These are phyloP conservation scores for Nannochloropsis salina DNA, from an alignment of 108 stramenopile species.

Conservation along the genomic window DNA sequence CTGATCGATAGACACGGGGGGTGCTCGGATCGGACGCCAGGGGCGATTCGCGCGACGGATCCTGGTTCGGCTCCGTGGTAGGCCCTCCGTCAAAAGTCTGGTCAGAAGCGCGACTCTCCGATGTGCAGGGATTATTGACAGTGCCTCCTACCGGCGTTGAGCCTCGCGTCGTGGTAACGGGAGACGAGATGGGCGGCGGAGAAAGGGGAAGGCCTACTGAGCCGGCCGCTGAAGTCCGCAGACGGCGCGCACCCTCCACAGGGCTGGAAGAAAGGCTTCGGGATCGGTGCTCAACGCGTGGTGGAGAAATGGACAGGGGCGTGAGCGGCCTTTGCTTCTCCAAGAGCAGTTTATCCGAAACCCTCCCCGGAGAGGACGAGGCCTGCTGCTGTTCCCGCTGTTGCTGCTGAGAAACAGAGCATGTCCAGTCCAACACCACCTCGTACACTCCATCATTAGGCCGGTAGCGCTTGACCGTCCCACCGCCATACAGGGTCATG, in stretches of 20 bases:
- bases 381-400: slow-evolving; percentile 5
- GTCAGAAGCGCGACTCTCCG: too few species aligned
- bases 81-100: not conserved
- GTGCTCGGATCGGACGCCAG: not conserved
- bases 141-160: not conserved
- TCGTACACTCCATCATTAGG: slow-evolving; percentile 48
- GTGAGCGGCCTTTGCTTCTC: not conserved
- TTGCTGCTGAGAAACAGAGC: not conserved
- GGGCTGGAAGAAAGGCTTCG: not conserved
- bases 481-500: slow-evolving; percentile 45
- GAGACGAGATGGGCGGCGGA: not conserved
- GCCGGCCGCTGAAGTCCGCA: too few species aligned
- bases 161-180: not conserved
- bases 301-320: not conserved
- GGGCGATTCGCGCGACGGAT: not conserved
- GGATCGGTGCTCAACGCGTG: not conserved
- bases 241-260: too few species aligned
- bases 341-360: not conserved
- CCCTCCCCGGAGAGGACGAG: not conserved
- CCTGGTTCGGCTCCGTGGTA: not conserved
- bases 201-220: not conserved
- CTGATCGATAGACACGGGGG: not conserved
- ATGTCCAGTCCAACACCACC: slow-evolving; percentile 27
- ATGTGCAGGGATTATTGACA: too few species aligned
- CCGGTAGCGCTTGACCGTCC: slow-evolving; percentile 48